Evolutionary conservation across 2,329 filamentous ascomycete genomes (phyloP), one percentile per base, ranked within the genome.

Genomic region (Ophiosphaerella korrae): DNA sequence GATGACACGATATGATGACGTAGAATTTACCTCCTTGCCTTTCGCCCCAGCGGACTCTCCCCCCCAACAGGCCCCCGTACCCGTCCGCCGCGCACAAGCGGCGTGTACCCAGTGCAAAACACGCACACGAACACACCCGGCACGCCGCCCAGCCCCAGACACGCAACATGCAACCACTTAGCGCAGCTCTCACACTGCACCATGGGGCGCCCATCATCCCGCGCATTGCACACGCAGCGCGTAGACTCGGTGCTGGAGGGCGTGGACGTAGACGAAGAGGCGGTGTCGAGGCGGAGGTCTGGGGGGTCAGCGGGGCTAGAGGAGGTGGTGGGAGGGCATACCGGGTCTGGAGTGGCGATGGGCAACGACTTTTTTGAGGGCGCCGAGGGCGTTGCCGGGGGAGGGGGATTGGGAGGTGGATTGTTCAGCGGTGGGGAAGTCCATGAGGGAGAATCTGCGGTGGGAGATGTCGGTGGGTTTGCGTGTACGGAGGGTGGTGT

Each of bases 121-220:
- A 74, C 50, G 53, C 74, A 76, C 1, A 75, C 67, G 42, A 72
- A 76, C 5, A 75, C 71, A 1, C 70, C 62, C 5, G 73, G 73
- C 71, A 80, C 69, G 45, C 76, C 77, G 33, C 76, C 74, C 13
- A 85, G 67, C 2, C 83, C 82, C 18, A 85, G 77, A 59, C 84
- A 87, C 47, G 76, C 75, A 29, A 80, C 80, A 61, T 87, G 84
- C 26, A 84, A 74, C 80, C 82, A 87, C 59, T 85, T 84, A n/a
- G 76, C 80, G 72, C 84, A 87, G 21, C 80, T 82, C 67, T 84
- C 81, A 71, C 84, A 87, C 73, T 85, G 83, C 40, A 87, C 78
- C 80, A 87, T 83, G 26, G 81, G 67, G 58, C 79, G 78, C 18
- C 79, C 81, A 46, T 79, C 82, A 35, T 82, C 78, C 44, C 77